Evolutionary conservation across 2,329 filamentous ascomycete species (phyloP).

Genomic region (Teratosphaeriaceae sp.): DNA sequence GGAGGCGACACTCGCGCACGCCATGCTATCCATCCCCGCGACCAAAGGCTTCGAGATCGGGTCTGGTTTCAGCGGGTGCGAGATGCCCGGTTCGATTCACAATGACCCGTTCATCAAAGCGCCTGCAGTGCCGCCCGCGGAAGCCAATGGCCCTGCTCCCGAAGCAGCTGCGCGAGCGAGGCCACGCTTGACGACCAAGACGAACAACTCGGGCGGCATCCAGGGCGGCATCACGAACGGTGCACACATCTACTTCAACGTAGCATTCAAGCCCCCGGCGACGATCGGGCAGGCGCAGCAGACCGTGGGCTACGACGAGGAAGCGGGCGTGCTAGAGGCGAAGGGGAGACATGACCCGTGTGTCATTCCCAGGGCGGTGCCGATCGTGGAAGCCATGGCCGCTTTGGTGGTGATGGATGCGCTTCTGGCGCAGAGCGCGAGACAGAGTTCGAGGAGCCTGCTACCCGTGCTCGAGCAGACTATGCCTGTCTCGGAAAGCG

Average conservation of each 20-base stretch:
- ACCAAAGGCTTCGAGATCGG: slow-evolving; percentile 96
- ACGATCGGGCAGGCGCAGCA: slow-evolving; percentile 86
- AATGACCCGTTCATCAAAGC: slow-evolving; percentile 78
- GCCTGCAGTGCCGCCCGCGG: slow-evolving; percentile 42
- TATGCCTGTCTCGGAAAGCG: slow-evolving; percentile 17
- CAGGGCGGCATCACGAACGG: slow-evolving; percentile 96
- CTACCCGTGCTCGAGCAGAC: slow-evolving; percentile 35
- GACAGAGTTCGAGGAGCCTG: slow-evolving; percentile 43
- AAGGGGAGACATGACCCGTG: slow-evolving; percentile 95
- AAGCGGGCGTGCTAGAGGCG: slow-evolving; percentile 71
- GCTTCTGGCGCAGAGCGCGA: slow-evolving; percentile 70
- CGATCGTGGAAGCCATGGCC: slow-evolving; percentile 88
- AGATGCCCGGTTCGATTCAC: slow-evolving; percentile 81
- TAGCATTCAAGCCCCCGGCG: slow-evolving; percentile 93
- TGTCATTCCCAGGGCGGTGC: slow-evolving; percentile 78
- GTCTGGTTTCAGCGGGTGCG: slow-evolving; percentile 81
- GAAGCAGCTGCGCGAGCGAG: slow-evolving; percentile 29
- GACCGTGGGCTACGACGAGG: slow-evolving; percentile 72
- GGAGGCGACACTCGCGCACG: slow-evolving; percentile 83
- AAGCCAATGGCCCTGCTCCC: slow-evolving; percentile 15
- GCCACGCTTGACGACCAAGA: slow-evolving; percentile 72
- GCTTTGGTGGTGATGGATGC: slow-evolving; percentile 82
- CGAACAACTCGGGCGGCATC: slow-evolving; percentile 91
- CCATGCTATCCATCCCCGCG: slow-evolving; percentile 91
- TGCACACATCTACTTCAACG: slow-evolving; percentile 86